phyloP scores from a whole-genome alignment of 2,329 filamentous ascomycete genomes.

The Neonectria faginata region DNA sequence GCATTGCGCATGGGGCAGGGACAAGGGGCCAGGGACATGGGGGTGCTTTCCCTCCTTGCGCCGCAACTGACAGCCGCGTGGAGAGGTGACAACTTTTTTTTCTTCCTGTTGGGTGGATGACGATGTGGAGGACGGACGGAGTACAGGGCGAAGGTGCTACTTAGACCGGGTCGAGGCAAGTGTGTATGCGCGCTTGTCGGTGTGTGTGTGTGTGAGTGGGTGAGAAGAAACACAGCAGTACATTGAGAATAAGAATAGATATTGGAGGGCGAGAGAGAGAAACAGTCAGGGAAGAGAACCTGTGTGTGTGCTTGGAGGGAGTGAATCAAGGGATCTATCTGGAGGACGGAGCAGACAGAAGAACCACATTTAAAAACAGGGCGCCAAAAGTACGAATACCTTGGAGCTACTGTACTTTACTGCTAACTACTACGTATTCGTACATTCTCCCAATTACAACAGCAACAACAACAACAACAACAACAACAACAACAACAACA shows the following conservation, averaged over 20 bases:
- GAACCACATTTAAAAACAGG: neutral
- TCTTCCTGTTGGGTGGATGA: constrained; percentile 18
- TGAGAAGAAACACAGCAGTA: too few relatives aligned
- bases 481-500: too few relatives aligned
- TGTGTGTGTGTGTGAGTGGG: constrained; percentile 2
- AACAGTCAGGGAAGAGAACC: too few relatives aligned
- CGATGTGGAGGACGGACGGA: constrained; percentile 17
- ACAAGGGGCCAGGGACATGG: constrained; percentile 40
- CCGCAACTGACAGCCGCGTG: constrained; percentile 36
- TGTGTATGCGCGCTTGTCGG: constrained; percentile 10
- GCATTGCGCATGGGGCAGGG: constrained; percentile 45
- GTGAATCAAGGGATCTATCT: neutral
- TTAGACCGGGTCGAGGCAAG: neutral
- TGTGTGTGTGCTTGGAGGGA: too few relatives aligned
- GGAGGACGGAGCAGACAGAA: neutral
- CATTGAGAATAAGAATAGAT: too few relatives aligned
- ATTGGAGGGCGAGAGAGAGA: neutral
- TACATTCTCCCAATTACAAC: too few relatives aligned
- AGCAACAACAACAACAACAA: too few relatives aligned
- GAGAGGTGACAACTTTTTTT: constrained; percentile 26
- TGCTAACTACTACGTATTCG: too few relatives aligned
- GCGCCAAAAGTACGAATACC: too few relatives aligned
- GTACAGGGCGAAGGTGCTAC: constrained; percentile 8
- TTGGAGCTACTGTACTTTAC: too few relatives aligned
- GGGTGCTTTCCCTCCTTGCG: constrained; percentile 37